Base-by-base conservation (phyloP, 1,284 basidiomycete species). In the Marasmius tenuissimus region DNA sequence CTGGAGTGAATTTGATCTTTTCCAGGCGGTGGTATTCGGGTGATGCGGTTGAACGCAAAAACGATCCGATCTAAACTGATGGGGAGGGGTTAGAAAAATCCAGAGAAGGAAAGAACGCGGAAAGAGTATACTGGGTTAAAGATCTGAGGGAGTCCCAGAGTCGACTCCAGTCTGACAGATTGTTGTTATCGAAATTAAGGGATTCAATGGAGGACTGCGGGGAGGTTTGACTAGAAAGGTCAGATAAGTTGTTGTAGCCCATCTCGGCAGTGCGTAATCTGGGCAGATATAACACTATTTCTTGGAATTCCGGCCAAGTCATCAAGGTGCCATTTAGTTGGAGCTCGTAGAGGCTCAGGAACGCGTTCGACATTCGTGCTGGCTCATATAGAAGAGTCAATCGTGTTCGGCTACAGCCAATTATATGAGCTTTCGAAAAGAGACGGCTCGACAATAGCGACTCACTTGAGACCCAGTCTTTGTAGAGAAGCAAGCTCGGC, bases 111-210 rank as follows among this genome's bases (percentile, higher is more conserved):
- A 27, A 4, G 27, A 27, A 4, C 27, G 27, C 40, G 60, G 61
- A 52, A 48, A 61, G 10, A 37, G 77, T 82, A 65, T 75, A 91
- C 90, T 68, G 73, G 16, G 81, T 71, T 59, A 91, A 83, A 18
- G 71, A 65, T 18, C 66, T 66, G 33, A 93, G 69, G 5, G 84
- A 79, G 22, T 72, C 60, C 60, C 78, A 81, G 1, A 87, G 73
- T 54, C 83, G 76, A 34, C 69, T 65, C 92, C 93, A 96, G 63
- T 85, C 77, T 2, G 69, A 68, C 37, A 93, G 79, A 10, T 73
- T 62, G 76, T 97, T 97, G 50, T 80, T 83, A 67, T 93, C 92
- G 37, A 97, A 76, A 71, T 94, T 95, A 62, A 97, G 74, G 33
- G 78, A 77, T 56, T 79, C 73, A 40, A 94, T 67, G 47, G 71